Evolutionary conservation across 129 eudicot genomes (phyloP).

Genomic region (Lactuca saligna): DNA sequence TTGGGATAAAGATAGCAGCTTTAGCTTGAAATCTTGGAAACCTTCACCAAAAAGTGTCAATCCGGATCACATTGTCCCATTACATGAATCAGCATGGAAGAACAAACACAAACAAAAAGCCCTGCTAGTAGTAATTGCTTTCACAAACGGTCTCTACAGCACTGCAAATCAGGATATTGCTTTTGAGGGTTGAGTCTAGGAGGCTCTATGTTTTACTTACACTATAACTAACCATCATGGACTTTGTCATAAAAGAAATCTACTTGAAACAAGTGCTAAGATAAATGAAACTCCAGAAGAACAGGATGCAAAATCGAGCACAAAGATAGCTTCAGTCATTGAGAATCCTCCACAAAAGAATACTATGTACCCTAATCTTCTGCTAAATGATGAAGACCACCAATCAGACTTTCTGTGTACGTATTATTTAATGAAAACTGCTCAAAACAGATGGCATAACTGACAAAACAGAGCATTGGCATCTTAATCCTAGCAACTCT

Average conservation of each 20-base stretch:
- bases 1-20: neutral
- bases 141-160: neutral
- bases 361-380: constrained; percentile 16
- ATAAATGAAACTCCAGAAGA: constrained; percentile 5
- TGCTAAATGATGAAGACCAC: constrained; percentile 9
- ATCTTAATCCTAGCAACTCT: constrained; percentile 16
- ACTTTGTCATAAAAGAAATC: neutral
- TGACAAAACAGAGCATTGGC: constrained; percentile 4
- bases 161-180: constrained; percentile 3
- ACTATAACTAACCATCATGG: constrained; percentile 8
- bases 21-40: neutral
- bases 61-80: neutral
- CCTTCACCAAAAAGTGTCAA: neutral
- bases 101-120: constrained; percentile 16
- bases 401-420: neutral
- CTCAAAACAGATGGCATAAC: constrained; percentile 15
- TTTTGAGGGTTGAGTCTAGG: neutral
- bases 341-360: constrained; percentile 15
- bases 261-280: neutral
- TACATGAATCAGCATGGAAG: constrained; percentile 13
- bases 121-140: neutral
- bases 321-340: constrained; percentile 3
- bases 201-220: constrained; percentile 2
- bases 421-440: neutral
- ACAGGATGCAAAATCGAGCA: neutral